Base-by-base conservation (phyloP, 2,329 filamentous ascomycete genomes). In the Colletotrichum sp. region DNA sequence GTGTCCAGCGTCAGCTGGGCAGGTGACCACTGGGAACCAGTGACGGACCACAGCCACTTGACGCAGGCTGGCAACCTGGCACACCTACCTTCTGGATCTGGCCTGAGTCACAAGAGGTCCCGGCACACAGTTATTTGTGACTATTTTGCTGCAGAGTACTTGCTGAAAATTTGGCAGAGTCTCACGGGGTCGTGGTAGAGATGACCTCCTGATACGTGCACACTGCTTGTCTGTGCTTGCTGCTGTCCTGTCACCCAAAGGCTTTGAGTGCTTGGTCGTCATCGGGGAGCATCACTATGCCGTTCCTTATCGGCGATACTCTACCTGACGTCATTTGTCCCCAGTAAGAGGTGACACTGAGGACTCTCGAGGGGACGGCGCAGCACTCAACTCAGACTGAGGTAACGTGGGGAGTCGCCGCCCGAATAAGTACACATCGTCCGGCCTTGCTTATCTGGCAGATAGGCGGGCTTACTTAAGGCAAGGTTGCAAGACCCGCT, bases 51-150 rank as follows among this genome's bases (percentile, higher is more conserved):
- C 68, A 71, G 49, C 72, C 72, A 68, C 63, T 68, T 76, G 57
- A 72, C 69, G 71, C 72, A 72, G 72, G 52, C 69, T 72, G 72
- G 52, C 69, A 75, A 63, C 62, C 62, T 75, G 73, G 57, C 63
- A 72, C 73, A 59, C 69, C 72, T 64, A 64, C 73, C 69, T 72
- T 72, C 63, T 63, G 39, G 57, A 67, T 63, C 55, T 44, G 64
- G 49, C 59, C n/a, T 73, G 74, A 69, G 74, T 76, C 70, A 76
- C 74, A 52, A 61, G 74, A 76, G 74, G 74, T 19, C 69, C 74
- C 34, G 74, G 65, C 74, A 76, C 74, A 69, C 64, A 30, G 65
- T 66, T 30, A 25, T 44, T 69, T 49, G 29, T 62, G 36, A n/a
- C 27, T 9, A 27, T n/a, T 59, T 19, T 49, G 44, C 30, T 29